These are phyloP conservation scores for Tagetes patula DNA, from an alignment of 129 eudicot genomes.

Conservation along the genomic window DNA sequence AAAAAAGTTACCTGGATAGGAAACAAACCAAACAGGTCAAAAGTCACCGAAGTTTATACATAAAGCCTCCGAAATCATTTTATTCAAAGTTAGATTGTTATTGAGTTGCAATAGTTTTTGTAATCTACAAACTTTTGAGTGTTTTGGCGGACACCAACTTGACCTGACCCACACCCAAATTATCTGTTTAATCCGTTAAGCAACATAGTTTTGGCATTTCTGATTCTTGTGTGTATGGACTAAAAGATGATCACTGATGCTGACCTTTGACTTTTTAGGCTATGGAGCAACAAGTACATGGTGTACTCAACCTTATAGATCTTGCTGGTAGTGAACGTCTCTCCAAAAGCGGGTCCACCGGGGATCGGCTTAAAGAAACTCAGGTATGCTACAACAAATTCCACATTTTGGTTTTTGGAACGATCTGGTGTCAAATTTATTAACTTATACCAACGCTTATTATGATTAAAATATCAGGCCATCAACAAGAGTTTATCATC, in stretches of 20 bases:
- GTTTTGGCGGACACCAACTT: too few species aligned
- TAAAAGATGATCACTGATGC: neutral
- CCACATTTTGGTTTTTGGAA: neutral
- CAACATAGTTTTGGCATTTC: neutral
- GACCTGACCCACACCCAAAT: neutral
- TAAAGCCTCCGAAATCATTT: neutral
- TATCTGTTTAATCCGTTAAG: neutral
- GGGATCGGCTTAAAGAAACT: constrained; percentile 96
- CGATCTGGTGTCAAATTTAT: neutral
- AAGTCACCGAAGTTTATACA: neutral
- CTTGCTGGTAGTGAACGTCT: constrained; percentile 99
- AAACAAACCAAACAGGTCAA: neutral
- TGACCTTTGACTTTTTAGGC: constrained; percentile 41
- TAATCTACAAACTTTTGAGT: too few species aligned
- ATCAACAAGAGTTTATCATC: constrained; percentile 91
- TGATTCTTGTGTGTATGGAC: neutral
- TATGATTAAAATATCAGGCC: constrained; percentile 55
- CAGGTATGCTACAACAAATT: constrained; percentile 79
- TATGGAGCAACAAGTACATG: constrained; percentile 96
- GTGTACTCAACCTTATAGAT: constrained; percentile 86
- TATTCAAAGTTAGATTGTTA: too few species aligned
- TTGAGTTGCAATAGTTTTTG: too few species aligned
- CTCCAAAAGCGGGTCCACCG: constrained; percentile 94
- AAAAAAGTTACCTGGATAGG: neutral
- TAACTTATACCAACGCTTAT: constrained; percentile 1